Base-by-base conservation (phyloP, 345 rosid species). In the Populus euphratica region DNA sequence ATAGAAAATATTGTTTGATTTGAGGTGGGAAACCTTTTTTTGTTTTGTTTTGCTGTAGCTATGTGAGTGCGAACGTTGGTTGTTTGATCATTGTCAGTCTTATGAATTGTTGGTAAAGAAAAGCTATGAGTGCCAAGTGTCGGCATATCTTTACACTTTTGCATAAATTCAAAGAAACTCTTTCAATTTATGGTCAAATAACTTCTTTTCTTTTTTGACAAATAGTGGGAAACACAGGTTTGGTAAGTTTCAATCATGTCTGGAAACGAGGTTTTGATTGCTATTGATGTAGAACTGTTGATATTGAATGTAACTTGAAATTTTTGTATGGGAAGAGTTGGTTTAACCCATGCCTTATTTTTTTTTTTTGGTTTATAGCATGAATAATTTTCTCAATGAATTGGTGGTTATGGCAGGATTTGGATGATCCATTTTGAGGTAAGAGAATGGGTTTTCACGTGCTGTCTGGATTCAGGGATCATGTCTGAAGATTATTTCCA, bases 361-460 rank as follows among this genome's bases (percentile, higher is more conserved):
- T 72, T 31, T 27, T 11, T 49, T 21, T 47, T 65, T 6, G 49
- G 6, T 23, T 18, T 54, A 20, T 66, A n/a, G 47, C 61, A 41
- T 73, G 69, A 9, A 25, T 47, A 6, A 72, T 69, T 79, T 13
- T 75, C 25, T 18, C 11, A 47, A 35, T 25, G 41, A 54, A 31
- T 68, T 67, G 70, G 25, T 77, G 52, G 76, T 69, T 47, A 44
- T 86, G 76, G 77, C 88, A 81, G 86, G 88, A 62, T 76, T 76
- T 86, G 79, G 44, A 74, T 80, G 78, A 65, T 47, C 81, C 76
- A 20, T 69, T 80, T 77, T 56, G 80, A 80, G 79, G 75, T 33
- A 76, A 41, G 52, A 54, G 36, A 63, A 78, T 74, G 70, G 67
- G 49, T 50, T 70, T 36, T 68, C 50, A 7, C 20, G 17, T 72